Evolutionary conservation across 371 early-diverging fungal genomes (phyloP).

Genomic region (Basidiobolus meristosporus): DNA sequence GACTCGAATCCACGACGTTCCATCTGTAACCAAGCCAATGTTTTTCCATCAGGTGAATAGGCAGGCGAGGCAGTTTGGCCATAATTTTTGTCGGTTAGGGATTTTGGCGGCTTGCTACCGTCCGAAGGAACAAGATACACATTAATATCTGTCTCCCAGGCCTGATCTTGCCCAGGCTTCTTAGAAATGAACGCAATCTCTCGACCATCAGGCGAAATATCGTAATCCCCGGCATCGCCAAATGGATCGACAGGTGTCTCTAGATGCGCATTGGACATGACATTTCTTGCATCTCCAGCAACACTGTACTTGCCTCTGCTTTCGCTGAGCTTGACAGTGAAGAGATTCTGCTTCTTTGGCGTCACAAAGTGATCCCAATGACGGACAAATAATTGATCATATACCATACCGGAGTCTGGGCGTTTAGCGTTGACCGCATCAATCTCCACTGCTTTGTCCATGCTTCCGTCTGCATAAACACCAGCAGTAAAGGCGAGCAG

Average conservation of each 20-base stretch:
- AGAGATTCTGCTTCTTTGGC: slow-evolving; percentile 20
- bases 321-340: slow-evolving; percentile 1
- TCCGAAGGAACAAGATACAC: slow-evolving; percentile 39
- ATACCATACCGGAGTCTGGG: slow-evolving; percentile 24
- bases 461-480: too few species aligned
- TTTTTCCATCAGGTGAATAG: slow-evolving; percentile 33
- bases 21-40: slow-evolving; percentile 60
- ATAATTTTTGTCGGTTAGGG: slow-evolving; percentile 26
- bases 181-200: slow-evolving; percentile 53
- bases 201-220: slow-evolving; percentile 29
- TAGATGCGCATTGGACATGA: not conserved
- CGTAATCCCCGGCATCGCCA: slow-evolving; percentile 36
- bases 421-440: not conserved
- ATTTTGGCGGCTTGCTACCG: slow-evolving; percentile 15
- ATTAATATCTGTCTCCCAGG: slow-evolving; percentile 62
- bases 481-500: too few species aligned
- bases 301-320: not conserved
- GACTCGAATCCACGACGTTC: slow-evolving; percentile 45
- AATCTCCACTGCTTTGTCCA: too few species aligned
- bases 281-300: not conserved
- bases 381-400: slow-evolving; percentile 41
- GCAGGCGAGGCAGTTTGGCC: slow-evolving; percentile 43
- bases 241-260: slow-evolving; percentile 31
- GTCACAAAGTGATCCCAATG: slow-evolving; percentile 44
- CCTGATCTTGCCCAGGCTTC: slow-evolving; percentile 29